Percentiles rank a stretch among this genome's conserved stretches.
phyloP scores from a whole-genome alignment of 345 rosid genomes.

The Boechera stricta region DNA sequence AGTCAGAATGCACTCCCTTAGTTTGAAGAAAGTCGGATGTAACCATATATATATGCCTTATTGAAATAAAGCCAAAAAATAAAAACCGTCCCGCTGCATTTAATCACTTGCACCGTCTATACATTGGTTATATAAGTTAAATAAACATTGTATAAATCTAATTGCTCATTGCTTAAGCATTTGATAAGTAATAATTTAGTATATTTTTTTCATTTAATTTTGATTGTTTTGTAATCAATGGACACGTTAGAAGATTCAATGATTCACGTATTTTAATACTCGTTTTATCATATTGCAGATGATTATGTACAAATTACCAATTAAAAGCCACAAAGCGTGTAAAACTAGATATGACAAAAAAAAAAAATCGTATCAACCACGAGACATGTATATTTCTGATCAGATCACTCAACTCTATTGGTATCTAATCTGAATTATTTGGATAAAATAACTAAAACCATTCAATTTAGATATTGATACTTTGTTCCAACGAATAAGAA shows the following conservation, averaged over 20 bases:
- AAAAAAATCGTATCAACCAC: too few species aligned
- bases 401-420: too few species aligned
- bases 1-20: too few species aligned
- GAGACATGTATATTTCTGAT: too few species aligned
- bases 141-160: too few species aligned
- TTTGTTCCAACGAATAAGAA: too few species aligned
- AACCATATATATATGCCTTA: slow-evolving; percentile 20
- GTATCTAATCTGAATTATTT: too few species aligned
- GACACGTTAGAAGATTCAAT: slow-evolving; percentile 5
- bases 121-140: not conserved
- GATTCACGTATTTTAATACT: not conserved
- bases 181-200: not conserved
- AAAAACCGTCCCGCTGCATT: not conserved
- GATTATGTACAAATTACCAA: not conserved
- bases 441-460: too few species aligned
- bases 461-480: too few species aligned
- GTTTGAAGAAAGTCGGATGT: not conserved
- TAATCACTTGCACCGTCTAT: not conserved
- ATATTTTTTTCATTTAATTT: slow-evolving; percentile 20
- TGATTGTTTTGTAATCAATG: slow-evolving; percentile 21
- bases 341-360: not conserved
- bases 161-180: not conserved
- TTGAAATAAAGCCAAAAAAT: not conserved
- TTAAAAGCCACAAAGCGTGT: not conserved
- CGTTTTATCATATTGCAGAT: not conserved